Evolutionary conservation across 2,329 filamentous ascomycete species (phyloP).

Genomic region (Verticillium albo-atrum): DNA sequence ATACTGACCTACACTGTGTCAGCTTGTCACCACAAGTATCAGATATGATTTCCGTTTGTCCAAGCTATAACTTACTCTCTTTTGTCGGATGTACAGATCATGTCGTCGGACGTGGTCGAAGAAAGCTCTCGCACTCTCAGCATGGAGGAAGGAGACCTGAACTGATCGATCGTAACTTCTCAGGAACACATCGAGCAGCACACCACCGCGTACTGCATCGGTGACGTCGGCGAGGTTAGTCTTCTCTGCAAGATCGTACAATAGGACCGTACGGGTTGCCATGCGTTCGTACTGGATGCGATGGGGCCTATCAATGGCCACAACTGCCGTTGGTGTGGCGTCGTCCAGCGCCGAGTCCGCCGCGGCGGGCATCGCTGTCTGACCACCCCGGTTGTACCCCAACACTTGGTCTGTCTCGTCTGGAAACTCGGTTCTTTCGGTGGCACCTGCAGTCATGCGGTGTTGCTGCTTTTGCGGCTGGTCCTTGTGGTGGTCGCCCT

Average conservation of each 20-base stretch:
- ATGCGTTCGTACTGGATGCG: conserved; percentile 27
- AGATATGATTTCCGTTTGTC: background rate
- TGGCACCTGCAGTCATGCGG: too few relatives aligned
- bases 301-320: background rate
- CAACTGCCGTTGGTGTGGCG: background rate
- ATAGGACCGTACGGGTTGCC: conserved; percentile 53
- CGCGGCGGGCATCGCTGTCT: background rate
- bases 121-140: conserved; percentile 59
- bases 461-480: background rate
- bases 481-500: background rate
- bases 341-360: background rate
- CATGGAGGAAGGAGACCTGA: conserved; percentile 66
- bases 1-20: conserved; percentile 53
- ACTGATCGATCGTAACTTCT: conserved; percentile 54
- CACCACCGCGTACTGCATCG: conserved; percentile 62
- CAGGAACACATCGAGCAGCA: conserved; percentile 64
- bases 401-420: background rate
- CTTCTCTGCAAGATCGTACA: conserved; percentile 57
- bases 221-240: conserved; percentile 64
- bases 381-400: conserved; percentile 1
- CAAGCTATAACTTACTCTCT: conserved; percentile 48
- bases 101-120: conserved; percentile 58
- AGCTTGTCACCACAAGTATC: background rate
- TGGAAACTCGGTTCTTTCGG: background rate
- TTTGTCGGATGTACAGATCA: conserved; percentile 65